phyloP scores from a whole-genome alignment of 768 basidiomycete species.

The Termitomyces sp. region DNA sequence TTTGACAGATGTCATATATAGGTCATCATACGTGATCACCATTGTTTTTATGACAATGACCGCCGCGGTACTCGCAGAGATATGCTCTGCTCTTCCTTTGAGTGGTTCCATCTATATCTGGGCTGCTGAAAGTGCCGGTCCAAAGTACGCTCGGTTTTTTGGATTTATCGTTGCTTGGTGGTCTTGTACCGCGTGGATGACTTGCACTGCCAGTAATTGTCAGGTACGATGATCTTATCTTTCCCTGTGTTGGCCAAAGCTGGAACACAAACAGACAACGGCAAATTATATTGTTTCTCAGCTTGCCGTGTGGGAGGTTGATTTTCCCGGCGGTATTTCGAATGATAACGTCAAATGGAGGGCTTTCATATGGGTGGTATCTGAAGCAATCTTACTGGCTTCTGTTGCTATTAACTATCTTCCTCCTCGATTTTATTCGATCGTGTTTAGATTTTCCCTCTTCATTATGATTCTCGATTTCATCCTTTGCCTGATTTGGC shows the following conservation, averaged over 20 bases:
- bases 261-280: slow-evolving; percentile 50
- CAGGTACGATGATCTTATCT: slow-evolving; percentile 44
- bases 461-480: slow-evolving; percentile 80
- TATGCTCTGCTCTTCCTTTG: slow-evolving; percentile 82
- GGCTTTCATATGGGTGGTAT: slow-evolving; percentile 76
- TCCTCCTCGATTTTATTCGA: slow-evolving; percentile 69
- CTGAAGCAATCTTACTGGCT: slow-evolving; percentile 67
- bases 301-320: slow-evolving; percentile 69
- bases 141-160: slow-evolving; percentile 78
- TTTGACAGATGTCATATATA: slow-evolving; percentile 22
- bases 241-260: not conserved
- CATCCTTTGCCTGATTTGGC: slow-evolving; percentile 86
- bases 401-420: slow-evolving; percentile 82
- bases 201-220: slow-evolving; percentile 83
- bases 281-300: slow-evolving; percentile 89
- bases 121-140: slow-evolving; percentile 90
- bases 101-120: slow-evolving; percentile 94
- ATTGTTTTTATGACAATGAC: slow-evolving; percentile 86
- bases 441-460: slow-evolving; percentile 72
- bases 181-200: slow-evolving; percentile 93
- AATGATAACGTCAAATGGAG: slow-evolving; percentile 80
- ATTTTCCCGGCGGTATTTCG: slow-evolving; percentile 75
- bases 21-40: slow-evolving; percentile 82
- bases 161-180: slow-evolving; percentile 93
- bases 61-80: slow-evolving; percentile 81